phyloP scores from a whole-genome alignment of 805 yeast species.

The Wickerhamomyces mucosus region DNA sequence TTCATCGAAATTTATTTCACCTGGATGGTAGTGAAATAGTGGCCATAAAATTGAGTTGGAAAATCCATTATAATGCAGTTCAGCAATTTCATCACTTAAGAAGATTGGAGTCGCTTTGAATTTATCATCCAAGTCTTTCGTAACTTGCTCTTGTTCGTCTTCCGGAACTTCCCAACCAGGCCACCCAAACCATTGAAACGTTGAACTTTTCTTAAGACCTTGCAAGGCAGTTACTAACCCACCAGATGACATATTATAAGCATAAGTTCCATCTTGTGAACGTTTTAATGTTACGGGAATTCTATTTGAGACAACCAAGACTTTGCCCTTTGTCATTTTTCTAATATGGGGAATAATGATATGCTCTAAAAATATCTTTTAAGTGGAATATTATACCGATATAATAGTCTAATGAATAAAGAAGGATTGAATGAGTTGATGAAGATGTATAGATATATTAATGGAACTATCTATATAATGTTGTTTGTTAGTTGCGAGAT shows the following conservation, averaged over 20 bases:
- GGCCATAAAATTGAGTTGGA: slow-evolving; percentile 96
- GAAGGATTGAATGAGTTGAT: no score
- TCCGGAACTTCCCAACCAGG: slow-evolving; percentile 86
- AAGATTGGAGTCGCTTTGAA: slow-evolving; percentile 90
- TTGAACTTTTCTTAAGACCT: slow-evolving; percentile 74
- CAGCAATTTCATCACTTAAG: slow-evolving; percentile 82
- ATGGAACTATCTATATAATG: no score
- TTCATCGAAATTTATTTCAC: slow-evolving; percentile 97
- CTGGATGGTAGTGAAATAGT: slow-evolving; percentile 95
- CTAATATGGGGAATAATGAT: no score
- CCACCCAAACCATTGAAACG: slow-evolving; percentile 98
- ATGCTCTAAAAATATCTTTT: no score
- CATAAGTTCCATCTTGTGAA: slow-evolving; percentile 51
- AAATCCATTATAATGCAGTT: slow-evolving; percentile 93
- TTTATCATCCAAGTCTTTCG: slow-evolving; percentile 57
- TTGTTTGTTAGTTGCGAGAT: no score
- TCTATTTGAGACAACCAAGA: slow-evolving; percentile 87
- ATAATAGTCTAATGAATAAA: no score
- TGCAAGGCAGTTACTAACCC: slow-evolving; percentile 95
- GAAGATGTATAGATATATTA: no score
- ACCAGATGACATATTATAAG: slow-evolving; percentile 90
- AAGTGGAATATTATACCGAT: no score
- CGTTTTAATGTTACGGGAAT: slow-evolving; percentile 88
- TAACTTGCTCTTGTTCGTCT: slow-evolving; percentile 59
- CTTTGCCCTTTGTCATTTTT: slow-evolving; percentile 36